Evolutionary conservation across 345 rosid species (phyloP).

Genomic region (Eucalyptus decipiens): DNA sequence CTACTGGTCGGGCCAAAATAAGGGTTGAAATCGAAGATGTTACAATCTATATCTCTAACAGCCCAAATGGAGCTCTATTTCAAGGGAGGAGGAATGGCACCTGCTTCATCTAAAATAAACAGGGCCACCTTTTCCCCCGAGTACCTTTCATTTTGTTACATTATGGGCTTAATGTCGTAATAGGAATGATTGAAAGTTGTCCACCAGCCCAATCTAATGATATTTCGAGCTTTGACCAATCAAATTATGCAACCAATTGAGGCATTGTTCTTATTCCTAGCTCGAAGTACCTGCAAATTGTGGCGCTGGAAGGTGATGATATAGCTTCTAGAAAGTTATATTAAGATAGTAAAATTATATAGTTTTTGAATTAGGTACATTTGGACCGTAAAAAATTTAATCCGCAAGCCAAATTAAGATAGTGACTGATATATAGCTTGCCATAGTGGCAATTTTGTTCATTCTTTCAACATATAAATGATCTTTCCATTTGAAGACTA

Average conservation of each 20-base stretch:
- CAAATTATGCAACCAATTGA: fast-evolving
- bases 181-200: no score
- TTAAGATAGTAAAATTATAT: background rate
- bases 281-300: background rate
- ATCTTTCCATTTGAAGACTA: background rate
- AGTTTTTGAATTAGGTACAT: background rate
- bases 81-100: no score
- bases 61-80: no score
- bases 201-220: fast-evolving
- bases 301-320: background rate
- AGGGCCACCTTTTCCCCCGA: fast-evolving
- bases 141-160: no score
- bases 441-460: background rate
- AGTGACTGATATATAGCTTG: background rate
- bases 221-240: no score
- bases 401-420: background rate
- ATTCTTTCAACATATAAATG: background rate
- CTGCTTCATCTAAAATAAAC: fast-evolving
- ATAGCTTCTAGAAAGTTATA: background rate
- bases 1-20: no score
- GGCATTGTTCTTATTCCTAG: background rate
- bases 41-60: no score
- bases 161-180: no score
- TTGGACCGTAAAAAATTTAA: no score
- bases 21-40: no score